Base-by-base conservation (phyloP, 1,284 basidiomycete genomes). In the Trichosporon asahii region DNA sequence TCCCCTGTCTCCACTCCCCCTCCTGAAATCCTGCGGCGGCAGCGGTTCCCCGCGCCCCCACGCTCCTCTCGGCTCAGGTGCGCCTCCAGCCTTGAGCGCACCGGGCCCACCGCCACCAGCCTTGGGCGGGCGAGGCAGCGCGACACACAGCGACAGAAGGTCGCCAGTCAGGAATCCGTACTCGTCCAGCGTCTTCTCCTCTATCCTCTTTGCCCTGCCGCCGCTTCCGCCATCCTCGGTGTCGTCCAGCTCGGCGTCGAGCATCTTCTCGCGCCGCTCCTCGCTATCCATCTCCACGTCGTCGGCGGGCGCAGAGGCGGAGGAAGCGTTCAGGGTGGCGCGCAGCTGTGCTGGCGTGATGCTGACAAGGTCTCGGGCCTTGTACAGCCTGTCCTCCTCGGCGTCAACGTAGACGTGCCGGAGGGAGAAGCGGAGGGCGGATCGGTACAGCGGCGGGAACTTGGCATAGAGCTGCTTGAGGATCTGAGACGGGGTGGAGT, bases 381-480 rank as follows among this genome's bases (percentile, higher is more conserved):
- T 70, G 69, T 81, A 82, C 61, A 82, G 70, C 0, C 80, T 78
- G 4, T 77, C 73, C 18, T 76, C 75, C 18, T 76, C 77, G 9
- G 79, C 80, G 67, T 82, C 81, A 70, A 81, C 81, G 70, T 80
- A 82, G 37, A 81, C 76, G 71, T 81, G 81, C 74, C 76, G 68
- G 70, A 81, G 80, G 15, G 76, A 68, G 72, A 76, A 81, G 6
- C 80, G 74, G 1, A 80, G 77, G 0, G 80, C 79, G 0, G 80
- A 80, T 35, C 81, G 77, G 69, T 79, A 81, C 5, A 73, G 70
- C 23, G 79, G 66, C 0, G 81, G 81, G 72, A 82, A 78, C 15
- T 77, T 74, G 6, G 81, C 76, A 53, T 73, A 73, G n/a, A 82
- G 74, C 23, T 79, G 76, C 23, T 76, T 75, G 53, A 82, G 76